Evolutionary conservation across 345 rosid genomes (phyloP), one percentile per base, ranked within the genome.

Genomic region (Reutealis trisperma): DNA sequence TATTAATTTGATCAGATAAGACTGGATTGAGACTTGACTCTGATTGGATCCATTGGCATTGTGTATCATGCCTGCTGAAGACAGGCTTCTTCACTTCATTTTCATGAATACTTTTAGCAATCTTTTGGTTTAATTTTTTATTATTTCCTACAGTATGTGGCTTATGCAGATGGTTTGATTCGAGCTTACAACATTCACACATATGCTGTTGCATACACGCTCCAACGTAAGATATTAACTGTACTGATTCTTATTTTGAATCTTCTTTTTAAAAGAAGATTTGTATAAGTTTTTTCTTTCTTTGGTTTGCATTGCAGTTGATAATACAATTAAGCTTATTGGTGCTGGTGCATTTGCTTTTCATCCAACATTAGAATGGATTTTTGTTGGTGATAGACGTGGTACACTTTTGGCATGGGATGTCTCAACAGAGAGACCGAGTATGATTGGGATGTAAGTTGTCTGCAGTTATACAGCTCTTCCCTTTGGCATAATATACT

Each of bases 321-420:
- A 96, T 82, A 92, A 90, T 82, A 92, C 98, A 82, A 92, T 96
- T 77, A 96, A 88, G 86, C 98, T 96, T 77, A 67, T 90, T 55
- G 99, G 99, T 68, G 96, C 99, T 59, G 88, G 96, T 81, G 89
- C 99, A 44, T 92, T 96, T 81, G 97, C 98, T 78, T 96, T 96
- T 84, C 99, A 96, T 72, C 99, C 98, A 4, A 88, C 89, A 60
- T 81, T 96, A 80, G 99, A 96, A 76, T 96, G 99, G 98, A 86
- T 96, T 63, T 93, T 96, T 89, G 97, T 96, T 81, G 98, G 99
- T 77, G 98, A 96, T 86, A 91, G 99, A 88, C 88, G 94, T 76
- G 98, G 98, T 72, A 91, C 95, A 49, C 92, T 96, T 82, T 81
- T 96, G 86, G 98, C 98, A 4, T 96, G 99, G 99, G 99, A 96